Evolutionary conservation across 2,329 filamentous ascomycete genomes (phyloP).

Genomic region (Exutisphaerella laricina): DNA sequence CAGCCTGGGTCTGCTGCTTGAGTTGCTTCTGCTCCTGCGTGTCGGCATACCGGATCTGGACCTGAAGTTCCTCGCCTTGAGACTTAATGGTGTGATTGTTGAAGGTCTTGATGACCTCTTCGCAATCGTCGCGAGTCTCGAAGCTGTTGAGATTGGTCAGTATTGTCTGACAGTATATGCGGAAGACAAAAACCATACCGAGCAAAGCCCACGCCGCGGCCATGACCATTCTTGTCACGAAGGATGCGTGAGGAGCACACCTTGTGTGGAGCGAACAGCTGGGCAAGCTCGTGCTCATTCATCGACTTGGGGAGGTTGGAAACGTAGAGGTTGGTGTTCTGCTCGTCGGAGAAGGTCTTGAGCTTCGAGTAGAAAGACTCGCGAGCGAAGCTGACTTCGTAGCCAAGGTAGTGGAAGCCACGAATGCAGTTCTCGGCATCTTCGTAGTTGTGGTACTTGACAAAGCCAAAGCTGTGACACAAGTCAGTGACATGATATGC

Average conservation of each 20-base stretch:
- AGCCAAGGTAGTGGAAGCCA: constrained; percentile 88
- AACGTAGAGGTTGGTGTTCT: constrained; percentile 93
- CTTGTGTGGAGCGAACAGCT: constrained; percentile 71
- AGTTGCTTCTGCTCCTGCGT: constrained; percentile 94
- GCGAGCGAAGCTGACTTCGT: constrained; percentile 96
- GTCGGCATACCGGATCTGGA: constrained; percentile 94
- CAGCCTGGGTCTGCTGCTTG: constrained; percentile 92
- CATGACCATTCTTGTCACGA: constrained; percentile 83
- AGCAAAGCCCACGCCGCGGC: constrained; percentile 94
- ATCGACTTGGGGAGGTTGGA: constrained; percentile 91
- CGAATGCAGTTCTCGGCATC: constrained; percentile 95
- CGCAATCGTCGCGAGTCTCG: constrained; percentile 80
- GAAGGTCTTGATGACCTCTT: constrained; percentile 80
- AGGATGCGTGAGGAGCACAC: constrained; percentile 94
- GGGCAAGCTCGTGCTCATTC: constrained; percentile 78
- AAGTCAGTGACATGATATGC: constrained; percentile 31
- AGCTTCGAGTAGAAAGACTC: constrained; percentile 96
- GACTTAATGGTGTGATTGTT: constrained; percentile 61
- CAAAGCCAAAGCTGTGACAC: constrained; percentile 80
- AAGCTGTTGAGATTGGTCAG: constrained; percentile 55
- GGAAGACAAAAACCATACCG: constrained; percentile 54
- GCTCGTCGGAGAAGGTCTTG: constrained; percentile 86
- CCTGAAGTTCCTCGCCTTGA: constrained; percentile 68
- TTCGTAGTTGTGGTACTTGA: constrained; percentile 82
- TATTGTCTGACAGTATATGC: constrained; percentile 3